Evolutionary conservation across 805 yeast genomes (phyloP).

Genomic region (Cyberlindnera amylophila): DNA sequence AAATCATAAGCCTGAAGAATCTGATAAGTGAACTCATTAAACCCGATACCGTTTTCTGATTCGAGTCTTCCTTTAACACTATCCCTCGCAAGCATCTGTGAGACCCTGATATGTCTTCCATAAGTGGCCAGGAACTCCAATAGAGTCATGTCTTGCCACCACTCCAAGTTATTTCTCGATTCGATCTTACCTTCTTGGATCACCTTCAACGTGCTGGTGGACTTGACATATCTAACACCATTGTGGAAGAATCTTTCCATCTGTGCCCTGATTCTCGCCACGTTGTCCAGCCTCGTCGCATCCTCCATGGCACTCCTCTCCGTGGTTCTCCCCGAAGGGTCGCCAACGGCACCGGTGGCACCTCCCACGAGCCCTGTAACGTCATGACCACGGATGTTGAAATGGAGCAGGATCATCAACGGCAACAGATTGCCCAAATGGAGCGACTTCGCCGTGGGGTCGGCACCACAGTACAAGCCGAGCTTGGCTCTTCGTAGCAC

Average conservation of each 20-base stretch:
- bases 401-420: constrained; percentile 77
- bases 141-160: constrained; percentile 83
- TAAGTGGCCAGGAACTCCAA: constrained; percentile 71
- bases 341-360: constrained; percentile 95
- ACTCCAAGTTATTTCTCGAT: constrained; percentile 62
- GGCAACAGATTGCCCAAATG: constrained; percentile 93
- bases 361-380: constrained; percentile 87
- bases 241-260: constrained; percentile 54
- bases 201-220: constrained; percentile 22
- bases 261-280: constrained; percentile 56
- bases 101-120: constrained; percentile 77
- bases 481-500: constrained; percentile 34
- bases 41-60: constrained; percentile 77
- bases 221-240: constrained; percentile 60
- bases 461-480: constrained; percentile 89
- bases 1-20: constrained; percentile 91
- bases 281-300: constrained; percentile 50
- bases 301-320: constrained; percentile 65
- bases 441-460: constrained; percentile 86
- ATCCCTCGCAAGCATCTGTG: constrained; percentile 86
- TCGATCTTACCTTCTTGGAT: constrained; percentile 39
- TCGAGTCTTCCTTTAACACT: constrained; percentile 73
- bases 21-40: constrained; percentile 92
- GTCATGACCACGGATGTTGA: constrained; percentile 78
- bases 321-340: constrained; percentile 86